Percentiles rank a stretch among this genome's conserved stretches.
phyloP scores from a whole-genome alignment of 2,329 filamentous ascomycete species.

The Phaeoacremonium minimum region DNA sequence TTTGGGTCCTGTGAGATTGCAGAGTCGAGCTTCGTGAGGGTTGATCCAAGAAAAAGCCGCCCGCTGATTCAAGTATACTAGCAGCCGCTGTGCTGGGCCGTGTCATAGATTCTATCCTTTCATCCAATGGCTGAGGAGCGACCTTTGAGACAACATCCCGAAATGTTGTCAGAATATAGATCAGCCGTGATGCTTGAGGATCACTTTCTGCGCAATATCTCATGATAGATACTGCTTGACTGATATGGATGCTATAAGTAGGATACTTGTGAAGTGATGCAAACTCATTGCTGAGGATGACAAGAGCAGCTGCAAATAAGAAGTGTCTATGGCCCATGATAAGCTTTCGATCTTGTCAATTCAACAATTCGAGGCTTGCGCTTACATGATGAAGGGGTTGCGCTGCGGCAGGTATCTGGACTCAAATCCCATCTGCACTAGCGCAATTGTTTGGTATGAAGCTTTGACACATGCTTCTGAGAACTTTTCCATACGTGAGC shows the following conservation, averaged over 20 bases:
- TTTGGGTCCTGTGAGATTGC: too few species aligned
- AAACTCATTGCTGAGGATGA: conserved; percentile 55
- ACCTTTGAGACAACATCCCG: conserved; percentile 50
- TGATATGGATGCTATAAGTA: conserved; percentile 31
- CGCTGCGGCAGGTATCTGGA: conserved; percentile 41
- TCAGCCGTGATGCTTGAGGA: conserved; percentile 42
- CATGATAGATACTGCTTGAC: conserved; percentile 42
- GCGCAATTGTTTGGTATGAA: conserved; percentile 42
- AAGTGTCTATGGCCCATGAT: conserved; percentile 39
- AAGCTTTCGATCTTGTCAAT: neutral
- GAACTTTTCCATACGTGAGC: conserved; percentile 36
- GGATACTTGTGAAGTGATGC: conserved; percentile 41
- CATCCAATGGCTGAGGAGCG: too few species aligned
- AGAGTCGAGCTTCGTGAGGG: too few species aligned
- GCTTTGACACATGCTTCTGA: conserved; percentile 47
- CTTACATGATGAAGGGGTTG: conserved; percentile 55
- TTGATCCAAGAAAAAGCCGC: too few species aligned
- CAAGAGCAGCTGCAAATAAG: conserved; percentile 49
- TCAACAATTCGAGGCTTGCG: conserved; percentile 9
- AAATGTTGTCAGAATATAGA: conserved; percentile 46
- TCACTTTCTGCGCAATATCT: conserved; percentile 42
- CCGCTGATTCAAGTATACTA: too few species aligned
- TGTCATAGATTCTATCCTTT: too few species aligned
- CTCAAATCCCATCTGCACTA: conserved; percentile 39
- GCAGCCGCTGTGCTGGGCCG: too few species aligned